A percentile compares a stretch with the other conserved stretches of the same genome.
phyloP scores from a whole-genome alignment of 2,329 filamentous ascomycete genomes.

The Dendrostoma leiphaemia region DNA sequence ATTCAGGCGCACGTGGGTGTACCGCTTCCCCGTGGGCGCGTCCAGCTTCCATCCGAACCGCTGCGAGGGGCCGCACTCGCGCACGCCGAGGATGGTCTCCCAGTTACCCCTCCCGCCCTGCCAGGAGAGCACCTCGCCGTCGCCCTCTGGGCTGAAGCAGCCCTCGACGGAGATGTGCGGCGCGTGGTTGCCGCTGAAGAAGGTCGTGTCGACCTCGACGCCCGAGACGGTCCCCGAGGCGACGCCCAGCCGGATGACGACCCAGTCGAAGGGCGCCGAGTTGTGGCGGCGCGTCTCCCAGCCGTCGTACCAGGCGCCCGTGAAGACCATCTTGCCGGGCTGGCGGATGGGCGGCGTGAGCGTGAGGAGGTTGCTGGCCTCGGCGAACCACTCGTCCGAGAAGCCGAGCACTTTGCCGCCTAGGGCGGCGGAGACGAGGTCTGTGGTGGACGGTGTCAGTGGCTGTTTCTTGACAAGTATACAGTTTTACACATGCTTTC shows the following conservation, averaged over 20 bases:
- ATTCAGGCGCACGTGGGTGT: constrained; percentile 76
- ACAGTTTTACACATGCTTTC: no score
- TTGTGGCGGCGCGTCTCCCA: constrained; percentile 71
- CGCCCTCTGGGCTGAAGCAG: constrained; percentile 63
- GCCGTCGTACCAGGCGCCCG: constrained; percentile 69
- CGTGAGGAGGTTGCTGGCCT: constrained; percentile 62
- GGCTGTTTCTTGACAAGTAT: no score
- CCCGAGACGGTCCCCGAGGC: constrained; percentile 71
- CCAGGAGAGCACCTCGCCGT: constrained; percentile 59
- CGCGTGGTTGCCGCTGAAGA: constrained; percentile 80
- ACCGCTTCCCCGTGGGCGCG: constrained; percentile 59
- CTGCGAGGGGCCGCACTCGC: constrained; percentile 72
- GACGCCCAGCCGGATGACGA: constrained; percentile 63
- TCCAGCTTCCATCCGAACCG: constrained; percentile 71
- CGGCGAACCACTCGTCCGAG: constrained; percentile 69
- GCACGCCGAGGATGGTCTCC: constrained; percentile 68
- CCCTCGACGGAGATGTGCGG: constrained; percentile 77
- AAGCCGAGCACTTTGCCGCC: constrained; percentile 64
- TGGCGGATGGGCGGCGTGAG: constrained; percentile 62
- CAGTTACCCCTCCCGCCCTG: constrained; percentile 59
- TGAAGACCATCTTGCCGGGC: constrained; percentile 66
- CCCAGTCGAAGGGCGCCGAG: constrained; percentile 63
- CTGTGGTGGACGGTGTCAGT: constrained; percentile 5
- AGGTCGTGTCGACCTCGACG: constrained; percentile 77
- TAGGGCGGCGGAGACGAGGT: constrained; percentile 17